phyloP scores from a whole-genome alignment of 2,329 filamentous ascomycete genomes.

The Alternaria dauci region DNA sequence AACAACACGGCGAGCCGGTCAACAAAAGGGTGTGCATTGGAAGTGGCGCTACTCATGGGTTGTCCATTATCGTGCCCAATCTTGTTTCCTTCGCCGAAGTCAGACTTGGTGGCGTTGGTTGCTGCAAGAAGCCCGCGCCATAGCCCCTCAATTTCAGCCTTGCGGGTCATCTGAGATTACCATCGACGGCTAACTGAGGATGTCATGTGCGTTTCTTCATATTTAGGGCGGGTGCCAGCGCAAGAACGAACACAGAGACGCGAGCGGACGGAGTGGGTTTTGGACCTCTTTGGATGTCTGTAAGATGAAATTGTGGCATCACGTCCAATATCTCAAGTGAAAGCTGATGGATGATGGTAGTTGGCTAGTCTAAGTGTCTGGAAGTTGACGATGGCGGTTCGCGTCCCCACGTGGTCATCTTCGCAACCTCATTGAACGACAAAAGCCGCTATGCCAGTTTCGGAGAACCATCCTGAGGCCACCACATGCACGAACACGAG shows the following conservation, averaged over 20 bases:
- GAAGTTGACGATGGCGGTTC: constrained; percentile 20
- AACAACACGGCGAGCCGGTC: constrained; percentile 23
- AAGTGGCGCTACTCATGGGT: constrained; percentile 1
- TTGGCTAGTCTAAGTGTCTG: not conserved
- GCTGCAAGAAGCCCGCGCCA: constrained; percentile 3
- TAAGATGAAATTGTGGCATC: not conserved
- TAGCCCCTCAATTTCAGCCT: constrained; percentile 7
- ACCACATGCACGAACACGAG: constrained; percentile 27
- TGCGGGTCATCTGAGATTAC: constrained; percentile 1
- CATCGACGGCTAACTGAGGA: not conserved
- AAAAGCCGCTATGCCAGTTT: constrained; percentile 17
- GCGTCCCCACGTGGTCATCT: constrained; percentile 34
- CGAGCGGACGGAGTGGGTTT: not conserved
- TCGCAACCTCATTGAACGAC: constrained; percentile 31
- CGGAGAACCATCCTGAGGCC: constrained; percentile 9
- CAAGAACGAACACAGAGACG: not conserved
- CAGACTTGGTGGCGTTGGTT: constrained; percentile 17
- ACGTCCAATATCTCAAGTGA: not conserved
- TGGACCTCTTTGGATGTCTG: not conserved
- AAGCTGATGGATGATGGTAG: constrained; percentile 5
- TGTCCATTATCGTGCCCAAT: constrained; percentile 6
- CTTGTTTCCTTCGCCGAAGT: constrained; percentile 7
- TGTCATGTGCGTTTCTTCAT: not conserved
- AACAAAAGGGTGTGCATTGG: constrained; percentile 12
- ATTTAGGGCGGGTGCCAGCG: not conserved